phyloP scores from a whole-genome alignment of 371 early-diverging fungal species.

The Funneliformis caledonium region DNA sequence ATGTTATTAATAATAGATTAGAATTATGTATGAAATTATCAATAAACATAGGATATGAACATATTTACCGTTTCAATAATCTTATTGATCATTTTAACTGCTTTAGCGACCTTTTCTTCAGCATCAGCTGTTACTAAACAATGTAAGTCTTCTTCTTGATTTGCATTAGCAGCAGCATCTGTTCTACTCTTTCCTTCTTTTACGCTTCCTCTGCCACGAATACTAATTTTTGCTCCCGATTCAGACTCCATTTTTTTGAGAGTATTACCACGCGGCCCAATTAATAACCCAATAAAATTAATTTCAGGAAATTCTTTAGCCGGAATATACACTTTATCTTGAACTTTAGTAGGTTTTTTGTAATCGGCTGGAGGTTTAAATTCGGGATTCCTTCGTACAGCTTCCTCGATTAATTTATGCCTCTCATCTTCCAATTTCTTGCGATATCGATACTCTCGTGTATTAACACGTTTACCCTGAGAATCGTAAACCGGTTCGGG shows the following conservation, averaged over 20 bases:
- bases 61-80: constrained; percentile 87
- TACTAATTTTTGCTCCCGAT: constrained; percentile 93
- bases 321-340: constrained; percentile 95
- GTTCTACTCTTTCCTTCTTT: constrained; percentile 91
- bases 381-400: constrained; percentile 73
- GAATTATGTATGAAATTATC: neutral
- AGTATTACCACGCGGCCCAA: constrained; percentile 97
- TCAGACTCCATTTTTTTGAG: constrained; percentile 93
- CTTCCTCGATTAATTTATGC: constrained; percentile 84
- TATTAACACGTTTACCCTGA: constrained; percentile 94
- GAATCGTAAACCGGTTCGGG: constrained; percentile 92
- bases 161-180: constrained; percentile 70
- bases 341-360: constrained; percentile 78
- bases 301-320: constrained; percentile 94
- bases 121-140: constrained; percentile 89
- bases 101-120: constrained; percentile 86
- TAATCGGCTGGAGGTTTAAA: constrained; percentile 93
- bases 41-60: constrained; percentile 1
- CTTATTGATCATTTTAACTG: constrained; percentile 85
- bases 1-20: constrained; percentile 34
- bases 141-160: constrained; percentile 94
- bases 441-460: constrained; percentile 89
- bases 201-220: constrained; percentile 95
- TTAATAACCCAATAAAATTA: constrained; percentile 96
- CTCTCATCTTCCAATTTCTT: constrained; percentile 94